Base-by-base conservation (phyloP, 768 basidiomycete species). In the Podaxis pistillaris region DNA sequence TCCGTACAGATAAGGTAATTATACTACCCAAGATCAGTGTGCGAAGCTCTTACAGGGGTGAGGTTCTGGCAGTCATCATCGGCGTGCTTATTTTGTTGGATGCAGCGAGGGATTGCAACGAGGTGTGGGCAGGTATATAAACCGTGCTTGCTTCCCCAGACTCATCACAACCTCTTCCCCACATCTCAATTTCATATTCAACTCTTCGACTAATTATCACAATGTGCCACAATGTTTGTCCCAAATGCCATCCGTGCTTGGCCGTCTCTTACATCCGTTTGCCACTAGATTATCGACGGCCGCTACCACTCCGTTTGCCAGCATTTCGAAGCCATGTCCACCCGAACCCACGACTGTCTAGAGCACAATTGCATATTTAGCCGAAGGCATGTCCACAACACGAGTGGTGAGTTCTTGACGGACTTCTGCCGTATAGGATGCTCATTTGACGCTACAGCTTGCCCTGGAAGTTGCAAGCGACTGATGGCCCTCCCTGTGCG, bases 141-240 rank as follows among this genome's bases (percentile, higher is more conserved):
- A 30, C 52, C 47, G 61, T 46, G 63, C 63, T 62, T 56, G 58
- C 64, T 56, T 65, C 65, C 67, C 67, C 65, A 59, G 63, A 50
- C 61, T 71, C 62, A 61, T 60, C 67, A 64, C 60, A 57, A 58
- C 33, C 63, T 66, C 67, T 66, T 65, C 60, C 65, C 65, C 56
- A 64, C 61, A 64, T 63, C 62, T 47, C 59, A 56, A 40, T 46
- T 58, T 54, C 53, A 54, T 60, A 62, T 37, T 59, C 62, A 17
- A 33, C 13, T 26, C 44, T 38, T 54, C 47, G 9, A 41, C 38
- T 53, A 41, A 28, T 17, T 30, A 54, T 52, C 66, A 71, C 70
- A 59, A 91, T 91, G 90, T 91, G 90, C 72, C 83, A 89, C 75
- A 90, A 91, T 73, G 90, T 90, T 68, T 54, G 86, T 77, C 41